A percentile compares a stretch with the other conserved stretches of the same genome.
Conservation (phyloP, 2,329 filamentous ascomycete genomes). For the Colletotrichum sp. region DNA sequence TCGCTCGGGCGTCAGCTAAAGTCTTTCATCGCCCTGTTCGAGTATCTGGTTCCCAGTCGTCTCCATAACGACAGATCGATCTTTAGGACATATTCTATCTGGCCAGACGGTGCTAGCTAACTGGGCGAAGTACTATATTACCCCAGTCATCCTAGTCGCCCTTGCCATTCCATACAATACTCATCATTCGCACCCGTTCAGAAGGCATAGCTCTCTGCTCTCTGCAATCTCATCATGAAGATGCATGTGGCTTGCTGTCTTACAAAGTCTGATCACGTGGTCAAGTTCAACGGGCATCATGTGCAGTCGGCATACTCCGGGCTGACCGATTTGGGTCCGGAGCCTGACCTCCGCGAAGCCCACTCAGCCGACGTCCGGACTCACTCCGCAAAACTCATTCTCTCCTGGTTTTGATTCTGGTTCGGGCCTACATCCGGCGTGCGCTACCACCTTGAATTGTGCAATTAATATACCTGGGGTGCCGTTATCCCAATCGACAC, state of each 20-base stretch:
- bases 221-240: not conserved
- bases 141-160: too few relatives aligned
- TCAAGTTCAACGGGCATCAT: not conserved
- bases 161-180: not conserved
- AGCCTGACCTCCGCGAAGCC: conserved; percentile 1
- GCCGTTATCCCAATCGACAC: not conserved
- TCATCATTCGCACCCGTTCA: not conserved
- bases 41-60: not conserved
- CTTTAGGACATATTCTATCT: not conserved
- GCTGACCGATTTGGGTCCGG: conserved; percentile 1
- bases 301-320: not conserved
- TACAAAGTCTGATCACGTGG: not conserved
- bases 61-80: not conserved
- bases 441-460: not conserved
- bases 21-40: not conserved
- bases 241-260: not conserved
- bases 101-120: too few relatives aligned
- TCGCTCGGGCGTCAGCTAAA: not conserved
- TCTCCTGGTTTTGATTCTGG: not conserved
- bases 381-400: not conserved
- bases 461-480: not conserved
- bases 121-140: too few relatives aligned
- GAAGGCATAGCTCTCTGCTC: not conserved
- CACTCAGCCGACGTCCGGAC: not conserved
- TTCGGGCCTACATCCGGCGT: not conserved